Evolutionary conservation across 306 rosid species (phyloP).

Genomic region (Acacia melanoxylon): DNA sequence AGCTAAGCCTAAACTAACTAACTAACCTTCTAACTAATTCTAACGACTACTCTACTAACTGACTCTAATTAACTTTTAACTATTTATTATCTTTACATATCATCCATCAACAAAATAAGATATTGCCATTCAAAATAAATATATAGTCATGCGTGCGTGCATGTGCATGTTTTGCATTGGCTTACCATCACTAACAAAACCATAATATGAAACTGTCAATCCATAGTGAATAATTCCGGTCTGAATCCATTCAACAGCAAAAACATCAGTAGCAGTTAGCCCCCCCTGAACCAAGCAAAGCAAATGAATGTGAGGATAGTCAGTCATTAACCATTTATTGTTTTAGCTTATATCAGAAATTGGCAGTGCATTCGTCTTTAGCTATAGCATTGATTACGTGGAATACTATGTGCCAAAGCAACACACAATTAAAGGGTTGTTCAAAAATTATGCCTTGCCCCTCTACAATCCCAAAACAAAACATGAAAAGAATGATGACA

Average conservation of each 20-base stretch:
- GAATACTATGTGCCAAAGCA: not conserved
- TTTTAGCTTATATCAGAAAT: not conserved
- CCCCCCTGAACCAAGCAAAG: conserved; percentile 84
- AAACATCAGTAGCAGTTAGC: conserved; percentile 96
- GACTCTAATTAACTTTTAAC: no score
- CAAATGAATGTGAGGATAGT: not conserved
- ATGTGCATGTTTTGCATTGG: not conserved
- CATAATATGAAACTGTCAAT: conserved; percentile 93
- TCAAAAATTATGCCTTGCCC: conserved; percentile 14
- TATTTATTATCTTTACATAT: no score
- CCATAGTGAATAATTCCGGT: conserved; percentile 86
- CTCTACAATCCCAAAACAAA: not conserved
- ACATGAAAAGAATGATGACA: not conserved
- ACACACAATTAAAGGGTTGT: not conserved
- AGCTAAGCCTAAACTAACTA: no score
- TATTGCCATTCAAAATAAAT: conserved; percentile 1
- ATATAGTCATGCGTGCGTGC: not conserved
- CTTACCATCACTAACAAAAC: conserved; percentile 97
- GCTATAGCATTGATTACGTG: not conserved
- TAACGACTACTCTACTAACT: no score
- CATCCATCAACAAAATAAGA: not conserved
- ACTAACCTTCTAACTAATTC: no score
- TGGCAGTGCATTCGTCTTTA: not conserved
- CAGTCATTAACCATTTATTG: not conserved
- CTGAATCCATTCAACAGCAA: conserved; percentile 94